Base-by-base conservation (phyloP, 495 filamentous ascomycete genomes). In the Podospora didyma region DNA sequence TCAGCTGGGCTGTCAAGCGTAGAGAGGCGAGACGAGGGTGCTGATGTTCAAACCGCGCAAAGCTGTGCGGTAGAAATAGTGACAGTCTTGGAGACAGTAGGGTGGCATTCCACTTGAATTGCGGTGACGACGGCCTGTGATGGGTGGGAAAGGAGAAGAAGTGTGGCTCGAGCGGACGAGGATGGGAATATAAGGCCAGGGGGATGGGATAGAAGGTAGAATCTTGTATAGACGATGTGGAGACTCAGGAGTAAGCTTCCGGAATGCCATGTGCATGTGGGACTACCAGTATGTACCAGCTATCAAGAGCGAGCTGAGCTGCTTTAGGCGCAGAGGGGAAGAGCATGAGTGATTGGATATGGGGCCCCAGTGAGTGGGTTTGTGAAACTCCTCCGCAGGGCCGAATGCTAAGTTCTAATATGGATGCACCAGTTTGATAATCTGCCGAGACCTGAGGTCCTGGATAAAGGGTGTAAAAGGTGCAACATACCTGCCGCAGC, bases 41-140 rank as follows among this genome's bases (percentile, higher is more conserved):
- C 83, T 78, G 54, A 95, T 86, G 58, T 87, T 92, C 39, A 93
- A 76, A 69, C 91, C 83, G 77, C 86, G 88, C 71, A 94, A 74
- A 62, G 89, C 87, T 65, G 84, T 92, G 78, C 88, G 88, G 79
- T 89, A 92, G 79, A 95, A 95, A 72, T 93, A 94, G 69, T 94
- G 90, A 67, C 89, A 95, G 69, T 95, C 88, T 79, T 94, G 88
- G 47, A 88, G 77, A 71, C 76, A 95, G 70, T 91, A 94, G 58
- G 80, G 73, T 75, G 89, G 89, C 89, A 93, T 94, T 69, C 73
- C 74, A 76, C 71, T 74, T 53, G 68, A 68, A 63, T 57, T 64
- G 58, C 58, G 19, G 7, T 31, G 20, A 7, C 9, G 26, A 31
- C 26, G 53, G 42, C 26, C 46, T 45, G 34, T 51, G 21, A 6